Evolutionary conservation across 2,329 filamentous ascomycete species (phyloP).

Genomic region (Diplocarpon rosae): DNA sequence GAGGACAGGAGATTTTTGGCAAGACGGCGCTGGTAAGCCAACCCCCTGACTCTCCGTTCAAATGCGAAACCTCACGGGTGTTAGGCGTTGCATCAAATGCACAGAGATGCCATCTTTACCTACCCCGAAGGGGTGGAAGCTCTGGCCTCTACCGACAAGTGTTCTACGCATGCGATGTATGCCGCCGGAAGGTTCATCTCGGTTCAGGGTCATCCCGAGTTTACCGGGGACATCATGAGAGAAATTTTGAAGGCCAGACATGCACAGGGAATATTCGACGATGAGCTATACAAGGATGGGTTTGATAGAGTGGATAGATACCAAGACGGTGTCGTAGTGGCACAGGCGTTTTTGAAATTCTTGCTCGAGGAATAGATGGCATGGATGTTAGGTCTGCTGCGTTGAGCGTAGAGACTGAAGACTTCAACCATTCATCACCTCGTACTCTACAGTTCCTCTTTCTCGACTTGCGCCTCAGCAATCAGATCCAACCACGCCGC

Average conservation of each 20-base stretch:
- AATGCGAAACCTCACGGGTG: too few relatives aligned
- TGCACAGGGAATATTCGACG: constrained; percentile 54
- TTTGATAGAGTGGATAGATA: constrained; percentile 51
- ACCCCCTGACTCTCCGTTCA: neutral
- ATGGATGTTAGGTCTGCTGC: too few relatives aligned
- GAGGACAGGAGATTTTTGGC: constrained; percentile 63
- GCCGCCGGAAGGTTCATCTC: constrained; percentile 54
- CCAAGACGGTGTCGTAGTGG: constrained; percentile 74
- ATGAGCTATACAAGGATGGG: constrained; percentile 58
- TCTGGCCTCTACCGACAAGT: constrained; percentile 55
- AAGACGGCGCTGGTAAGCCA: constrained; percentile 43
- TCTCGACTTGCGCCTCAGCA: constrained; percentile 28
- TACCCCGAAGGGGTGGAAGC: constrained; percentile 50
- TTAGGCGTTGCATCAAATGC: constrained; percentile 73
- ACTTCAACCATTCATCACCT: neutral
- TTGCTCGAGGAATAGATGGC: constrained; percentile 42
- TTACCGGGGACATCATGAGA: constrained; percentile 57
- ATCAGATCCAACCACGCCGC: constrained; percentile 51
- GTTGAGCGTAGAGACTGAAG: neutral
- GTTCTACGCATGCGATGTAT: constrained; percentile 74
- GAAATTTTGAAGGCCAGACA: constrained; percentile 58
- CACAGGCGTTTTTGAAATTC: constrained; percentile 66
- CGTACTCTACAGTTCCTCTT: constrained; percentile 13
- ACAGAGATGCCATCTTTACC: constrained; percentile 61
- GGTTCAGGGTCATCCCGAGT: constrained; percentile 82